A percentile compares a stretch with the other conserved stretches of the same genome.
Evolutionary conservation across 176 grass and related monocot genomes (phyloP).

Genomic region (Aegilops umbellulata): DNA sequence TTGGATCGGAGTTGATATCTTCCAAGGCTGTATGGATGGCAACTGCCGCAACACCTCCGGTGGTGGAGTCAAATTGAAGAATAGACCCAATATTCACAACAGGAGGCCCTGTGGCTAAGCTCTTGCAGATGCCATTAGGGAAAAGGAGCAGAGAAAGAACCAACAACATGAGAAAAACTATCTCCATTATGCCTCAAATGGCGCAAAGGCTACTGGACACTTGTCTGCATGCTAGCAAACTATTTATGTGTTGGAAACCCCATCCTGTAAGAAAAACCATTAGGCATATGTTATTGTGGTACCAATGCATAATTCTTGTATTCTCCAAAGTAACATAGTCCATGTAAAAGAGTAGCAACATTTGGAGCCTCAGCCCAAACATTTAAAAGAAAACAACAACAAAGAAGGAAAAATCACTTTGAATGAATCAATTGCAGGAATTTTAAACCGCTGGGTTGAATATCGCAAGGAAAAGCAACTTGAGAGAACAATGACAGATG

Average conservation of each 20-base stretch:
- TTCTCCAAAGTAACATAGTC: neutral
- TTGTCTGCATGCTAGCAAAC: constrained; percentile 20
- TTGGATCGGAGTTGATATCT: constrained; percentile 77
- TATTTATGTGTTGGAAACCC: neutral
- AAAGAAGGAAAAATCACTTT: neutral
- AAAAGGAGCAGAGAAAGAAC: constrained; percentile 41
- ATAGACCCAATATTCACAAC: constrained; percentile 74
- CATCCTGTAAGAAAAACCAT: neutral
- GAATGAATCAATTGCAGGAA: neutral
- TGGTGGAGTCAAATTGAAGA: constrained; percentile 63
- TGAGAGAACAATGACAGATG: neutral
- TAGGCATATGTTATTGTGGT: neutral
- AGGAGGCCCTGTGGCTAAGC: constrained; percentile 54
- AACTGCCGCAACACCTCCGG: constrained; percentile 60
- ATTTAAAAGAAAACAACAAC: neutral
- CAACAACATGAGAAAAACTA: constrained; percentile 32
- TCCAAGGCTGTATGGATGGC: constrained; percentile 75
- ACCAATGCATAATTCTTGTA: neutral
- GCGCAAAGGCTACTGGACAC: neutral
- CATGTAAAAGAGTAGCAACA: constrained; percentile 2
- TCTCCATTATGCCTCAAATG: constrained; percentile 48
- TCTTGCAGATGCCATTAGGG: constrained; percentile 32
- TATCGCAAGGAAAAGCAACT: neutral
- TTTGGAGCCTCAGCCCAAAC: neutral
- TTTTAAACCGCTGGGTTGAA: neutral